Percentiles rank a stretch among this genome's conserved stretches.
phyloP scores from a whole-genome alignment of 495 filamentous ascomycete species.

The Aspergillus taichungensis region DNA sequence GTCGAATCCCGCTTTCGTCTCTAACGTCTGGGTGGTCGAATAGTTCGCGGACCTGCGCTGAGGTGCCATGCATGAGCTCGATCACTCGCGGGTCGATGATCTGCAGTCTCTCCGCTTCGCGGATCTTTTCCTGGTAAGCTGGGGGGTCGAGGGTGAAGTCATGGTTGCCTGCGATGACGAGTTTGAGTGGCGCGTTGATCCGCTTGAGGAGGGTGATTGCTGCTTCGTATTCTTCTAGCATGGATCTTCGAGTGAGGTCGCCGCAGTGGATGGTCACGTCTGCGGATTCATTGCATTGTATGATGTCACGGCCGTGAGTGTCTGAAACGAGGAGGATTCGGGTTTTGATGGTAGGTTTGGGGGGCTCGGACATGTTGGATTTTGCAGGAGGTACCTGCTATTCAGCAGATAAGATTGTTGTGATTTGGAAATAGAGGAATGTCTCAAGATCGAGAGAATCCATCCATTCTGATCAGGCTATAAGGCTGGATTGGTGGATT shows the following conservation, averaged over 20 bases:
- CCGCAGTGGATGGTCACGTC: slow-evolving; percentile 65
- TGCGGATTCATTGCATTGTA: slow-evolving; percentile 23
- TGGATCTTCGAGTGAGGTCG: slow-evolving; percentile 54
- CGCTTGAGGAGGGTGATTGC: slow-evolving; percentile 40
- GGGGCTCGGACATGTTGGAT: too few species aligned
- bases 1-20: slow-evolving; percentile 38
- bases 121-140: slow-evolving; percentile 22
- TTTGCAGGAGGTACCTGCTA: too few species aligned
- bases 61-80: slow-evolving; percentile 19
- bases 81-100: slow-evolving; percentile 19
- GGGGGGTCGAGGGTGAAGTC: slow-evolving; percentile 53
- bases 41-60: slow-evolving; percentile 19
- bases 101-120: slow-evolving; percentile 8
- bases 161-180: slow-evolving; percentile 70
- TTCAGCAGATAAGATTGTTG: background rate
- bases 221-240: slow-evolving; percentile 41
- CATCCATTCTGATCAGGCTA: too few species aligned
- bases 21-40: slow-evolving; percentile 21
- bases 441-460: too few species aligned
- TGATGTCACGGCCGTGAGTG: slow-evolving; percentile 38
- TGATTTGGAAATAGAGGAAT: too few species aligned
- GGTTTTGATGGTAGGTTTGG: slow-evolving; percentile 21
- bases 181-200: slow-evolving; percentile 53
- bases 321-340: slow-evolving; percentile 49
- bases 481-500: too few species aligned